Evolutionary conservation across 352 stramenopile genomes (phyloP).

Genomic region (Phytophthora ohioensis): DNA sequence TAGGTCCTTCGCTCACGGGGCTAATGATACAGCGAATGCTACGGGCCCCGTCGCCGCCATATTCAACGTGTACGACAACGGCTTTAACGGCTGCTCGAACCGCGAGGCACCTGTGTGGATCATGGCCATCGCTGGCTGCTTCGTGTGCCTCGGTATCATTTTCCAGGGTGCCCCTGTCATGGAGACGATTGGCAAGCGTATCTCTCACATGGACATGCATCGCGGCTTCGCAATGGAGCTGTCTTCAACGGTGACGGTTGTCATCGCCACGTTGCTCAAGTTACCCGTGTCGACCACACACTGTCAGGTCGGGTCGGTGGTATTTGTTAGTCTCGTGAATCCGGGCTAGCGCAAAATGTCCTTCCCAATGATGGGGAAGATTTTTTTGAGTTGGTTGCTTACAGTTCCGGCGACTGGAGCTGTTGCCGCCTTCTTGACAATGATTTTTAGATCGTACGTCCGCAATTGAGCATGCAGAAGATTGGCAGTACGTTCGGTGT

Average conservation of each 20-base stretch:
- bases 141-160: conserved; percentile 58
- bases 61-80: conserved; percentile 67
- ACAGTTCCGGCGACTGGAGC: conserved; percentile 38
- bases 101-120: conserved; percentile 62
- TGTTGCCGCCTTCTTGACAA: conserved; percentile 29
- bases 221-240: conserved; percentile 81
- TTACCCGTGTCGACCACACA: conserved; percentile 71
- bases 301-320: conserved; percentile 68
- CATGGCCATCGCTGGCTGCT: conserved; percentile 62
- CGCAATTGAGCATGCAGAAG: background rate
- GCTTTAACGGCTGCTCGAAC: conserved; percentile 28
- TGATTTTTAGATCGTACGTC: conserved; percentile 29
- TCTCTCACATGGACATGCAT: conserved; percentile 63
- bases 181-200: conserved; percentile 56
- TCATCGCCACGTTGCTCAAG: conserved; percentile 53
- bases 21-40: conserved; percentile 85
- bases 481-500: background rate
- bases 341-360: conserved; percentile 37
- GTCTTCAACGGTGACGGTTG: conserved; percentile 65
- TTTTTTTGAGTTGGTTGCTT: conserved; percentile 38
- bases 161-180: conserved; percentile 78
- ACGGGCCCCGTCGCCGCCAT: conserved; percentile 74
- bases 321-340: conserved; percentile 49
- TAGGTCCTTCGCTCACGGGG: conserved; percentile 80
- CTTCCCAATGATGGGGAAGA: conserved; percentile 29